A percentile compares a stretch with the other conserved stretches of the same genome.
phyloP scores from a whole-genome alignment of 2,329 filamentous ascomycete species.

The Colletotrichum plurivorum region DNA sequence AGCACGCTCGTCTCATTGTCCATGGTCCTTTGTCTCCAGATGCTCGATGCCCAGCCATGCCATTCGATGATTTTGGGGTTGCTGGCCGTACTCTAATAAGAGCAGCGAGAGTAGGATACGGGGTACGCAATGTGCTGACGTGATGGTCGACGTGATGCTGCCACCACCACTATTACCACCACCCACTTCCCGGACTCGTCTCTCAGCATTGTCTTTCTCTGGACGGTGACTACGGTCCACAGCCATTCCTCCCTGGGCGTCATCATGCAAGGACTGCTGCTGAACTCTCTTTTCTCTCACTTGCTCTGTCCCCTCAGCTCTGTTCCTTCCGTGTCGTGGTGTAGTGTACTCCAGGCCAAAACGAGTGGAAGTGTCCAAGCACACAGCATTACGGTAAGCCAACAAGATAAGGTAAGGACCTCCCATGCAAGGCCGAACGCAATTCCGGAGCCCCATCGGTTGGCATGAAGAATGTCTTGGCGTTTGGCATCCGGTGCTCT shows the following conservation, averaged over 20 bases:
- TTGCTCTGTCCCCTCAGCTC: no score
- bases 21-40: not conserved
- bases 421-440: constrained; percentile 29
- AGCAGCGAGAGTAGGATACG: not conserved
- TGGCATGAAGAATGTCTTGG: constrained; percentile 37
- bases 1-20: constrained; percentile 21
- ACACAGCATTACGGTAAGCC: not conserved
- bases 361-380: no score
- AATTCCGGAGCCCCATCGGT: constrained; percentile 32
- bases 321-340: no score
- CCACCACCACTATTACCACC: not conserved
- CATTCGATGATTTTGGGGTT: constrained; percentile 18
- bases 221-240: not conserved
- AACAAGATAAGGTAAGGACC: constrained; percentile 16
- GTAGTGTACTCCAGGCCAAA: no score
- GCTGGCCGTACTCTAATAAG: not conserved
- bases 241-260: constrained; percentile 1
- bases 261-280: constrained; percentile 18
- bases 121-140: constrained; percentile 19
- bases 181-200: constrained; percentile 20
- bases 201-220: not conserved
- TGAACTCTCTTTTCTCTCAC: constrained; percentile 5
- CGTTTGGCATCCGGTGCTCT: constrained; percentile 32
- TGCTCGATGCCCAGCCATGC: constrained; percentile 16
- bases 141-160: constrained; percentile 8